phyloP scores from a whole-genome alignment of 192 early-diverging fungal genomes.

The Backusella westeae region DNA sequence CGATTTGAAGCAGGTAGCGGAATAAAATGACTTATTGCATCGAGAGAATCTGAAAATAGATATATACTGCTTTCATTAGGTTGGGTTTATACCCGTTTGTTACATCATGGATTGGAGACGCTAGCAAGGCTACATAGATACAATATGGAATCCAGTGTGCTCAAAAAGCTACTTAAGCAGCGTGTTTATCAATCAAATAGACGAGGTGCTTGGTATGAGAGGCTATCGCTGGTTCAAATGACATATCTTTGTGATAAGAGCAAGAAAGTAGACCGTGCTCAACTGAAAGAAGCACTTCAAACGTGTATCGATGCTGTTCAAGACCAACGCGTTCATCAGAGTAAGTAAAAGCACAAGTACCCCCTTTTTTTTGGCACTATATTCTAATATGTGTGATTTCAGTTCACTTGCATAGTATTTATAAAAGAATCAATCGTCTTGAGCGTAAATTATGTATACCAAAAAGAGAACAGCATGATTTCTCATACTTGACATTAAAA shows the following conservation, averaged over 20 bases:
- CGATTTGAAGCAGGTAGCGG: slow-evolving; percentile 36
- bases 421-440: slow-evolving; percentile 43
- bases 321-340: slow-evolving; percentile 58
- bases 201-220: slow-evolving; percentile 67
- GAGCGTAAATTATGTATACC: slow-evolving; percentile 44
- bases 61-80: slow-evolving; percentile 22
- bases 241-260: slow-evolving; percentile 40
- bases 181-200: slow-evolving; percentile 48
- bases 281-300: slow-evolving; percentile 37
- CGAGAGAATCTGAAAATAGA: not conserved
- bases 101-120: slow-evolving; percentile 49
- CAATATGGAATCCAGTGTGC: slow-evolving; percentile 48
- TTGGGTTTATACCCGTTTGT: slow-evolving; percentile 57
- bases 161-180: slow-evolving; percentile 59
- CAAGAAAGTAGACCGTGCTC: not conserved
- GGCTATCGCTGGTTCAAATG: slow-evolving; percentile 59
- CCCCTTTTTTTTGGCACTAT: not conserved
- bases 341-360: slow-evolving; percentile 21
- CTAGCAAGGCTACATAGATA: slow-evolving; percentile 56
- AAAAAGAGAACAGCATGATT: slow-evolving; percentile 48
- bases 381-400: not conserved
- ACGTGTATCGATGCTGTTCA: slow-evolving; percentile 59
- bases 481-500: slow-evolving; percentile 40
- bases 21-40: not conserved
- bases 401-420: slow-evolving; percentile 42